Conservation (phyloP, 2,329 filamentous ascomycete species). For the Aureobasidium subglaciale region DNA sequence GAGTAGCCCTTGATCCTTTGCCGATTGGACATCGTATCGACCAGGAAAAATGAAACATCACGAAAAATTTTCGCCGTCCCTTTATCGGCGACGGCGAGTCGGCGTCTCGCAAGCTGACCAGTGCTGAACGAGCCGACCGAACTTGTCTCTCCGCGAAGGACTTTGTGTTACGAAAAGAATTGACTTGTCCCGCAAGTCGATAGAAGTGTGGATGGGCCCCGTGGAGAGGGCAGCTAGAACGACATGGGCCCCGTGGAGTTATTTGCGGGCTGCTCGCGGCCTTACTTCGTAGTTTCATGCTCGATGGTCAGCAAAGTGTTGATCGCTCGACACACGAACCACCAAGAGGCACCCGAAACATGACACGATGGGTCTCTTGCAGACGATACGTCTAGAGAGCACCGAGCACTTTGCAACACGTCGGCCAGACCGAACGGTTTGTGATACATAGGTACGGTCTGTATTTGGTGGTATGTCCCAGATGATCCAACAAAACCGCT, state of each 20-base stretch:
- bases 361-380: neutral
- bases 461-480: neutral
- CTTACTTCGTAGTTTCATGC: conserved; percentile 5
- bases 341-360: conserved; percentile 1
- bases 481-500: neutral
- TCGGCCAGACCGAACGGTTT: conserved; percentile 1
- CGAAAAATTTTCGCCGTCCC: conserved; percentile 10
- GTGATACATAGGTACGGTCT: neutral
- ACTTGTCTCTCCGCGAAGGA: neutral
- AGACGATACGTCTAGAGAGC: neutral
- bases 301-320: neutral
- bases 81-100: conserved; percentile 3
- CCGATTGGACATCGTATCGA: conserved; percentile 4
- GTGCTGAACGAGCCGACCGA: neutral
- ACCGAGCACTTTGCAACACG: neutral
- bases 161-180: neutral
- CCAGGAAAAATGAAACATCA: conserved; percentile 1
- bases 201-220: conserved; percentile 4
- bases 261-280: neutral
- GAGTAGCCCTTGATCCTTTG: neutral
- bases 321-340: neutral
- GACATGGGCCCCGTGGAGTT: conserved; percentile 9
- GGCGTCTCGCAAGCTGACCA: neutral
- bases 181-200: neutral
- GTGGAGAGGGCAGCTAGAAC: conserved; percentile 1